Conservation (phyloP, 1,284 basidiomycete species). For the Trametes polyzona region DNA sequence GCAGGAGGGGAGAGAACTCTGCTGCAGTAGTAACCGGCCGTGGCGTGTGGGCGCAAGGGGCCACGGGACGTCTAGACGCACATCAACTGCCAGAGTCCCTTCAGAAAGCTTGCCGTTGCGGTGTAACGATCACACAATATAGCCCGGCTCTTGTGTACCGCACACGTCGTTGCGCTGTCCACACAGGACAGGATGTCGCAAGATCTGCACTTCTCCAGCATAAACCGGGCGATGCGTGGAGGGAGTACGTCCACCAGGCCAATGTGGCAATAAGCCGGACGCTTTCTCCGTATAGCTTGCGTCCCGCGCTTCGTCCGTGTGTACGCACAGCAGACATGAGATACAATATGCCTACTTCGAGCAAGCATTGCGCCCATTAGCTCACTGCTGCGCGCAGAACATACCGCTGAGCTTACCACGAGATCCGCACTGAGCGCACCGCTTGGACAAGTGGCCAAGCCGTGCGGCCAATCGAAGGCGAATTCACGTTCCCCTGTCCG, state of each 20-base stretch:
- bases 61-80: neutral
- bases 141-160: neutral
- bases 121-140: conserved; percentile 5
- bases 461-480: too few species aligned
- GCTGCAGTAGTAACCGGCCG: neutral
- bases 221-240: neutral
- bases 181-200: neutral
- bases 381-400: neutral
- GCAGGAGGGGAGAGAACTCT: neutral
- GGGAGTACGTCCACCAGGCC: neutral
- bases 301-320: neutral
- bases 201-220: neutral
- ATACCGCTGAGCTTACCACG: neutral
- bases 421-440: neutral
- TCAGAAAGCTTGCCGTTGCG: conserved; percentile 2
- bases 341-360: conserved; percentile 1
- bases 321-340: neutral
- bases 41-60: neutral
- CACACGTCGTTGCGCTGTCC: neutral
- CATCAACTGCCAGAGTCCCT: conserved; percentile 4
- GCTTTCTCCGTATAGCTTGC: neutral
- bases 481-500: neutral
- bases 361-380: neutral
- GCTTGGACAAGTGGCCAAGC: too few species aligned
- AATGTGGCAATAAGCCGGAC: too few species aligned